Conservation (phyloP, 2,329 filamentous ascomycete genomes). For the Coniochaeta sp. region DNA sequence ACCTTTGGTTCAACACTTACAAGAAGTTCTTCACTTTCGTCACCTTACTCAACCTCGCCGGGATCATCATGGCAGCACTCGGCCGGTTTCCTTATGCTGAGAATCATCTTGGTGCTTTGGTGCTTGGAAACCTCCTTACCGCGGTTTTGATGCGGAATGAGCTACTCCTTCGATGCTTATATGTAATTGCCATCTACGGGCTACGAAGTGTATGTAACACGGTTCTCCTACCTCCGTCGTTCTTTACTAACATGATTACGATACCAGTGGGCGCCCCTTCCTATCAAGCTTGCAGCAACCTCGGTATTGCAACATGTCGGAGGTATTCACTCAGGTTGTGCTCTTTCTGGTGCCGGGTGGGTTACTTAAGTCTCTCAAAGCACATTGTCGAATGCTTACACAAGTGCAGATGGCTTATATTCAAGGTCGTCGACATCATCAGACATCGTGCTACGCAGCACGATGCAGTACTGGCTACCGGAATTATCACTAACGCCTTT, state of each 20-base stretch:
- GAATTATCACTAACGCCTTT: conserved; percentile 28
- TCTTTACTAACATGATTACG: conserved; percentile 5
- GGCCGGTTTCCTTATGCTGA: conserved; percentile 27
- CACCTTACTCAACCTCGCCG: conserved; percentile 25
- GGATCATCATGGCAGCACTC: conserved; percentile 25
- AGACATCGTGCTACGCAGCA: conserved; percentile 23
- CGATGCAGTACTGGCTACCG: conserved; percentile 26
- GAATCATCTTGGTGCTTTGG: conserved; percentile 28
- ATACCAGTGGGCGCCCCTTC: conserved; percentile 28
- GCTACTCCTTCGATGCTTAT: conserved; percentile 28
- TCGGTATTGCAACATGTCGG: conserved; percentile 33
- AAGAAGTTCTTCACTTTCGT: conserved; percentile 31
- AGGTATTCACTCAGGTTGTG: conserved; percentile 32
- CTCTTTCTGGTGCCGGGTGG: conserved; percentile 30
- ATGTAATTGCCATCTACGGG: conserved; percentile 28
- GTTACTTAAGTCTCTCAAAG: conserved; percentile 10
- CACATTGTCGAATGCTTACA: conserved; percentile 6
- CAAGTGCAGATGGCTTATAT: conserved; percentile 26
- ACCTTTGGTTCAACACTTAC: conserved; percentile 33
- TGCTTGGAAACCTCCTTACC: conserved; percentile 30
- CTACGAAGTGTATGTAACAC: conserved; percentile 23
- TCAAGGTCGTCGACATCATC: conserved; percentile 30
- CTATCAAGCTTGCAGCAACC: conserved; percentile 26
- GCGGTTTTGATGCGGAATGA: conserved; percentile 33
- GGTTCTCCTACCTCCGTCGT: background rate